phyloP scores from a whole-genome alignment of 1,284 basidiomycete species.

The Rhodotorula sp. region DNA sequence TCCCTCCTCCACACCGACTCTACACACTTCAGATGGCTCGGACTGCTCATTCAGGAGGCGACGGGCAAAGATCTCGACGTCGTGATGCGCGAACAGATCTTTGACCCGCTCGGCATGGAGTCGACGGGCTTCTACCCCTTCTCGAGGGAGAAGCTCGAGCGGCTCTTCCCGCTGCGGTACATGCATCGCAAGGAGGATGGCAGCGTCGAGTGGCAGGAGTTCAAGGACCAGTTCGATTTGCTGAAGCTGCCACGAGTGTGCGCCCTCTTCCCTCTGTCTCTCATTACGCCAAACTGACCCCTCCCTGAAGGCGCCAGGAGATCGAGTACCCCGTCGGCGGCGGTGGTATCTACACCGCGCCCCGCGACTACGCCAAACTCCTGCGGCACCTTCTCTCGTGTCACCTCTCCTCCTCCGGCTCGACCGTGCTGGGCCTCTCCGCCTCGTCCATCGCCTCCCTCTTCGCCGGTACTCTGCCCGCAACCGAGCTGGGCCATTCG shows the following conservation, averaged over 20 bases:
- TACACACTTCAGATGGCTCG: conserved; percentile 44
- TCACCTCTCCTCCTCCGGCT: conserved; percentile 29
- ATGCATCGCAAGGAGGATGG: neutral
- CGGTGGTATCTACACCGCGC: conserved; percentile 47
- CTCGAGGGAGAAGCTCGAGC: conserved; percentile 21
- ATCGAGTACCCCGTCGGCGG: conserved; percentile 49
- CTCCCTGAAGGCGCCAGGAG: conserved; percentile 29
- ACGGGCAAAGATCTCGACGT: conserved; percentile 41
- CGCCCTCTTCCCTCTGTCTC: neutral
- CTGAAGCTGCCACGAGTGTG: conserved; percentile 1
- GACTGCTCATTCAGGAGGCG: conserved; percentile 44
- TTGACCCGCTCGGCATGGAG: conserved; percentile 47
- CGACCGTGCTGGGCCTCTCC: conserved; percentile 10
- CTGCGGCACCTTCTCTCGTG: conserved; percentile 46
- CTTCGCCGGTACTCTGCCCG: conserved; percentile 35
- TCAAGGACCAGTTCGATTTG: conserved; percentile 37
- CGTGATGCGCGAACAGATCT: conserved; percentile 45
- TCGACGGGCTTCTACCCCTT: conserved; percentile 48
- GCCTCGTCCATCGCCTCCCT: conserved; percentile 30
- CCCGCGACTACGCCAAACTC: conserved; percentile 44
- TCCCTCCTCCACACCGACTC: neutral
- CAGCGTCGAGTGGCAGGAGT: conserved; percentile 32
- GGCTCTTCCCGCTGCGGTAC: conserved; percentile 39
- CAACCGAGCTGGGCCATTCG: neutral
- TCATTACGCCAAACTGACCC: conserved; percentile 37